Base-by-base conservation (phyloP, 1,284 basidiomycete genomes). In the Fomitopsis betulina region DNA sequence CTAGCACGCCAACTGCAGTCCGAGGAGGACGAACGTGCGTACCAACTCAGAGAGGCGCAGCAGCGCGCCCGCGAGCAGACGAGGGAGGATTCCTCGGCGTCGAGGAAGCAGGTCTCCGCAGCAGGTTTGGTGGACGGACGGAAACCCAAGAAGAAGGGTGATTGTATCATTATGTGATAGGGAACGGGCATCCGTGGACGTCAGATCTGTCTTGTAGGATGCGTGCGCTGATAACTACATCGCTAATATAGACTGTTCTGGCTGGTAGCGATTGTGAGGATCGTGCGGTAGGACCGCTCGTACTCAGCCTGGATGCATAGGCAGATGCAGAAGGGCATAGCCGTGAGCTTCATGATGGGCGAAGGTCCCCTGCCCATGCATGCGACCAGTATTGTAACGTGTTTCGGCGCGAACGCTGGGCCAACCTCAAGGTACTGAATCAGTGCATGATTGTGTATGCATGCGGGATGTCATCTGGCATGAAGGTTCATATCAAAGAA, bases 1-100 rank as follows among this genome's bases (percentile, higher is more conserved):
- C 76, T 93, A 0, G 92, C 92, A 2, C 77, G 76, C 52, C 84
- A 85, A 61, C 73, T 94, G 7, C 91, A 93, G 67, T 82, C 80
- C 0, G 87, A 90, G 61, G 91, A 93, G 70, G 84, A 93, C 49
- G 76, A 77, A 9, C 72, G 70, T 2, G 81, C 82, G 5, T 70
- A 71, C 0, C 71, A 72, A 23, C 65, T 75, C 49, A 33, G 49
- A 13, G 76, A 80, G 47, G 73, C 73, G 13, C 71, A 68, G 10
- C 75, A 73, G 1, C n/a, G n/a, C n/a, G 72, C 79, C 53, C 71
- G 49, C 17, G 73, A 52, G 60, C 63, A 49, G 63, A 62, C 19
- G 68, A 67, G 59, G 71, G 69, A 68, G 56, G 68, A 72, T 58
- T 56, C 51, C 54, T 55, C 49, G 52, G 60, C 58, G 55, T 38